These are phyloP conservation scores for Oryza coarctata DNA, from an alignment of 176 grass and related monocot species.

Conservation along the genomic window DNA sequence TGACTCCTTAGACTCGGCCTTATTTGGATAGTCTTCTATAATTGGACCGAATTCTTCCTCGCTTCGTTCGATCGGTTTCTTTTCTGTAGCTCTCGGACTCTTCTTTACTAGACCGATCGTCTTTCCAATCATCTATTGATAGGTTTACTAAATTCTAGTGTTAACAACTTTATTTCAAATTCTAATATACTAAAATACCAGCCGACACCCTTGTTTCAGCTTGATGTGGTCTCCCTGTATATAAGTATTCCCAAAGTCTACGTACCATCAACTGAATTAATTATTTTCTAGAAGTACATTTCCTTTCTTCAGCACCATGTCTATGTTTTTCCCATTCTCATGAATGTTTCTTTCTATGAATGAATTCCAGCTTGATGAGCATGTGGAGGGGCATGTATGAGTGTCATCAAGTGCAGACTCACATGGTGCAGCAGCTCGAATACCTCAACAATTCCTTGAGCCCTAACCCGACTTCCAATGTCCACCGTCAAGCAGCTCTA, in stretches of 20 bases:
- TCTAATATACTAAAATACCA: background rate
- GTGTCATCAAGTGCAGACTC: constrained; percentile 97
- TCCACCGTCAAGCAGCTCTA: constrained; percentile 73
- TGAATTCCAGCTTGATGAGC: constrained; percentile 72
- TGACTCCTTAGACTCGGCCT: too few species aligned
- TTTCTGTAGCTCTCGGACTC: too few species aligned
- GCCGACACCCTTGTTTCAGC: background rate
- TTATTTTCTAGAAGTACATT: constrained; percentile 12
- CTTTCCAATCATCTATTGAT: too few species aligned
- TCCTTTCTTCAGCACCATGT: constrained; percentile 6
- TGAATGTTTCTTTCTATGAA: constrained; percentile 22
- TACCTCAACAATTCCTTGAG: constrained; percentile 67
- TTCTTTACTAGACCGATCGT: too few species aligned
- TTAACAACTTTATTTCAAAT: background rate
- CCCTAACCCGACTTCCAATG: constrained; percentile 73
- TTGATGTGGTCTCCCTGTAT: background rate
- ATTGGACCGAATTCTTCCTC: too few species aligned
- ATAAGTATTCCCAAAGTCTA: background rate
- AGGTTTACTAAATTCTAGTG: too few species aligned
- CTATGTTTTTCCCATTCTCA: constrained; percentile 20
- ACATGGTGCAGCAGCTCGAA: constrained; percentile 95
- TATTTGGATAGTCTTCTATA: too few species aligned
- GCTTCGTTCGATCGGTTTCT: too few species aligned
- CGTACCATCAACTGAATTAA: background rate
- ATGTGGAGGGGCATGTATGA: constrained; percentile 99